These are phyloP conservation scores for Ustilago shanxiensis DNA, from an alignment of 1,284 basidiomycete genomes.

Conservation along the genomic window DNA sequence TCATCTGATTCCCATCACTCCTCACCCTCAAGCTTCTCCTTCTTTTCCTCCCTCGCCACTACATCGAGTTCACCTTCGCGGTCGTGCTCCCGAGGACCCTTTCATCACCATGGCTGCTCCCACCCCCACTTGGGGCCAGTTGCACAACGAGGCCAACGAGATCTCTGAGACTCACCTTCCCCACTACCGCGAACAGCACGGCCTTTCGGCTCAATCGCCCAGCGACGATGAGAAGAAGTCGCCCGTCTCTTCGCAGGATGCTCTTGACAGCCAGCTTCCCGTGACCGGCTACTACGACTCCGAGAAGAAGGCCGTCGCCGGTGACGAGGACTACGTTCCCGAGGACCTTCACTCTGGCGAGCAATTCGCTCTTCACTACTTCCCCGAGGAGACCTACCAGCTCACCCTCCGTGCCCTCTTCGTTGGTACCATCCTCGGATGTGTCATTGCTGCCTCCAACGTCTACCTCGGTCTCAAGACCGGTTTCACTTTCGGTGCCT, in stretches of 20 bases:
- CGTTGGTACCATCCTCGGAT: slow-evolving; percentile 77
- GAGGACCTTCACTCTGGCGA: slow-evolving; percentile 45
- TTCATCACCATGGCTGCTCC: slow-evolving; percentile 37
- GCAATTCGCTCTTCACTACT: slow-evolving; percentile 52
- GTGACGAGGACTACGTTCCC: slow-evolving; percentile 41
- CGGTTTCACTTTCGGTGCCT: slow-evolving; percentile 76
- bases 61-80: slow-evolving; percentile 1
- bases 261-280: slow-evolving; percentile 30
- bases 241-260: slow-evolving; percentile 42
- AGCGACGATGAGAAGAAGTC: slow-evolving; percentile 50
- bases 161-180: slow-evolving; percentile 44
- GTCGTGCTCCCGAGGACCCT: slow-evolving; percentile 8
- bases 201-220: slow-evolving; percentile 20
- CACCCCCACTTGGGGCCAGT: slow-evolving; percentile 45
- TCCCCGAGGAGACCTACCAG: slow-evolving; percentile 47
- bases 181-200: slow-evolving; percentile 44
- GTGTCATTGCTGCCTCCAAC: slow-evolving; percentile 77
- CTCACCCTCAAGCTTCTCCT: slow-evolving; percentile 5
- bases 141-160: slow-evolving; percentile 54
- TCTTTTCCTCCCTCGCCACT: background rate
- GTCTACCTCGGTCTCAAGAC: slow-evolving; percentile 80
- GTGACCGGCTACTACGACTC: slow-evolving; percentile 48
- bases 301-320: slow-evolving; percentile 43
- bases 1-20: background rate
- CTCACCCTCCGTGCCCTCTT: slow-evolving; percentile 73